Conservation (phyloP, 345 rosid species). For the Eucalyptus erythrocorys region DNA sequence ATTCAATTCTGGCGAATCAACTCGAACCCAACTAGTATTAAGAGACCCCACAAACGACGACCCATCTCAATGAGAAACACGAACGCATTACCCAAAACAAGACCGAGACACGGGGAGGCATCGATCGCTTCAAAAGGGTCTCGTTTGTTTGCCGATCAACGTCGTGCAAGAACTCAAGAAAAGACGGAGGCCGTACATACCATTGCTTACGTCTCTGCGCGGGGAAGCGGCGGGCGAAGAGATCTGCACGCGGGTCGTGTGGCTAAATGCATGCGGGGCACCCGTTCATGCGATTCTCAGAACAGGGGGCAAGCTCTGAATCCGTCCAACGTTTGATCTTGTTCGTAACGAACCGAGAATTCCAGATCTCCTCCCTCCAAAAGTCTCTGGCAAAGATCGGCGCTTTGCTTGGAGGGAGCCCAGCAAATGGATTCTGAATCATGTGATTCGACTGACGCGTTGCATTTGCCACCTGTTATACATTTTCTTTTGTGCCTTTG, state of each 20-base stretch:
- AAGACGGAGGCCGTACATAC: not conserved
- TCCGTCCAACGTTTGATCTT: not conserved
- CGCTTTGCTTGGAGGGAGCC: not conserved
- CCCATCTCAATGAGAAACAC: not conserved
- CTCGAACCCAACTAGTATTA: not conserved
- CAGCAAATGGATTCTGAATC: not conserved
- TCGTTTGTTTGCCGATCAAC: not conserved
- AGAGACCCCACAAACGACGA: not conserved
- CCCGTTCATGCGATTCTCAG: not conserved
- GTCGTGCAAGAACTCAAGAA: not conserved
- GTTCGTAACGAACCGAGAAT: not conserved
- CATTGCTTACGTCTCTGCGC: not conserved
- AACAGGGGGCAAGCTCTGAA: not conserved
- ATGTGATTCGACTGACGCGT: not conserved
- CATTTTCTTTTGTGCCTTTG: not conserved
- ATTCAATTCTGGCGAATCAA: not conserved
- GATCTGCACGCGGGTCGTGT: not conserved
- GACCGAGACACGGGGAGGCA: not conserved
- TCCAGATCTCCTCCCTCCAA: not conserved
- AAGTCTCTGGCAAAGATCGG: not conserved
- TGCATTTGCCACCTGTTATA: not conserved
- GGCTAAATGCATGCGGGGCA: not conserved
- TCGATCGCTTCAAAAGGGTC: not conserved
- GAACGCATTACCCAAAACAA: not conserved
- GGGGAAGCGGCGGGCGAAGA: not conserved